Base-by-base conservation (phyloP, 257 asterid species). In the Primulina huaijiensis region DNA sequence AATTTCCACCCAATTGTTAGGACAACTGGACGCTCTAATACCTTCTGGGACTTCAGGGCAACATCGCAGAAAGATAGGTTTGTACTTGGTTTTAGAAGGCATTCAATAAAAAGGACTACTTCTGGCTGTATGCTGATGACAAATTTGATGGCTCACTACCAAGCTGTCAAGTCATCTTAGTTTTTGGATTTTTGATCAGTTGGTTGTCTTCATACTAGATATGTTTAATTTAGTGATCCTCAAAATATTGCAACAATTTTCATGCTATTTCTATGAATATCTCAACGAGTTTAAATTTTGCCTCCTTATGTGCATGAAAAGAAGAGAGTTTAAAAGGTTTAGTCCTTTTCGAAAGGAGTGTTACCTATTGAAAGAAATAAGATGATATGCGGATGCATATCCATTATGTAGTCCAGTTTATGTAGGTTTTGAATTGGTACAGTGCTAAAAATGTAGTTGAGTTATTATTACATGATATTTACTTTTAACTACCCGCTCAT, bases 41-140 rank as follows among this genome's bases (percentile, higher is more conserved):
- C 97, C 98, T 65, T 64, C 93, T 70, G 99, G 90, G 73, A 80
- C 89, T 75, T 87, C 82, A 50, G 96, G 92, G 64, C 96, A 87
- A 76, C 96, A 86, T 17, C 88, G 97, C 63, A 84, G 92, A 88
- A 81, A 90, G 83, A 81, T 84, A 73, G 99, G 99, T 94, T 77
- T 70, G 94, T 83, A 25, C 21, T 62, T 23, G 17, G 56, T 30
- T 62, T 53, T 30, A 74, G 64, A 34, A 63, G 70, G 16, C 71
- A 4, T 70, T 53, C 50, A 29, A 16, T 16, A 19, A 34, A 46
- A 30, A 65, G 10, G 33, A 29, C 21, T 61, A 20, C 19, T 46
- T 63, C 37, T 57, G 57, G 43, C 33, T 58, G 25, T 53, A 46
- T 68, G 60, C 55, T 53, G 19, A 27, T 46, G 27, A 34, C 68